Conservation (phyloP, 768 basidiomycete genomes). For the Chiua virens region DNA sequence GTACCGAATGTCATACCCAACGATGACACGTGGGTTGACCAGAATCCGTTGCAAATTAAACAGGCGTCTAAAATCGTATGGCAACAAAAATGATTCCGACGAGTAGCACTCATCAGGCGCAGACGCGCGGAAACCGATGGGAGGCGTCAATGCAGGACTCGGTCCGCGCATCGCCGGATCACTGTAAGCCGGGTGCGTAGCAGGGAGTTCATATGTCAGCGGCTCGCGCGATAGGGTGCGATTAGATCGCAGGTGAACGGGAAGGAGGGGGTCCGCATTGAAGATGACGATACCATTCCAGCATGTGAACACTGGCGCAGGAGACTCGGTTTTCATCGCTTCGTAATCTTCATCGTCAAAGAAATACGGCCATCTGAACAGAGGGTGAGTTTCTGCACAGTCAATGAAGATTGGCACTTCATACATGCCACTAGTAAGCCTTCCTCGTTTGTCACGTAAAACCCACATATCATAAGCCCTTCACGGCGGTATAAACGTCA, state of each 20-base stretch:
- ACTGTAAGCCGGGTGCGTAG: constrained; percentile 11
- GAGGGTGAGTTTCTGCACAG: no score
- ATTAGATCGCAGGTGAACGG: constrained; percentile 38
- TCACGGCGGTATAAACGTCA: neutral
- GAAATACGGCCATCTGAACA: constrained; percentile 40
- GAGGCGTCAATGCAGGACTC: constrained; percentile 21
- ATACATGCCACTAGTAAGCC: constrained; percentile 15
- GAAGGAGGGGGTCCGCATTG: constrained; percentile 41
- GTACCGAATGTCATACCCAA: constrained; percentile 37
- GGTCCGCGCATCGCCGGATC: constrained; percentile 11
- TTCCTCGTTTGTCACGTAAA: constrained; percentile 19
- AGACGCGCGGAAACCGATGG: constrained; percentile 16
- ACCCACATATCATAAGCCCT: constrained; percentile 27
- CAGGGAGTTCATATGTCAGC: constrained; percentile 17
- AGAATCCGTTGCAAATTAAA: constrained; percentile 38
- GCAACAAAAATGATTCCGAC: constrained; percentile 41
- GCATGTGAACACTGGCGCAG: constrained; percentile 45
- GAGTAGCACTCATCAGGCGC: constrained; percentile 18
- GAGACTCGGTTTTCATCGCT: constrained; percentile 37
- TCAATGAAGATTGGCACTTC: neutral
- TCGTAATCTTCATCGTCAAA: constrained; percentile 36
- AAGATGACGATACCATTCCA: constrained; percentile 48
- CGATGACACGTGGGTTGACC: constrained; percentile 41
- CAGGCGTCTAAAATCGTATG: constrained; percentile 42
- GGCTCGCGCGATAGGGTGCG: constrained; percentile 35